phyloP scores from a whole-genome alignment of 2,329 filamentous ascomycete genomes.

The Penicillium sp. region DNA sequence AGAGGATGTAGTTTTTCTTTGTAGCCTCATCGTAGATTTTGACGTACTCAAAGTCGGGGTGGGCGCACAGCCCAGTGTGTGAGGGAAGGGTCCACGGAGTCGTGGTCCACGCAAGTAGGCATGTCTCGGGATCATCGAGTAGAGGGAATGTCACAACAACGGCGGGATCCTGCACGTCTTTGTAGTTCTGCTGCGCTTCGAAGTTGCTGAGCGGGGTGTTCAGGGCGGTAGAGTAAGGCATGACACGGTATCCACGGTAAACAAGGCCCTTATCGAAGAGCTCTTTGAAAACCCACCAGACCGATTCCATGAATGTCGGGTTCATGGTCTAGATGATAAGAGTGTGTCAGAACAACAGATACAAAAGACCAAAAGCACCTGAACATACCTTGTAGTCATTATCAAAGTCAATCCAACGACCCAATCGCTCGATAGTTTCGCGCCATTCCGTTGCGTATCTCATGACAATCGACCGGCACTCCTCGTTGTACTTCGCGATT shows the following conservation, averaged over 20 bases:
- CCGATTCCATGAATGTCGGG: slow-evolving; percentile 88
- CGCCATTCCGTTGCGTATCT: slow-evolving; percentile 84
- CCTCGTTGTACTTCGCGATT: slow-evolving; percentile 82
- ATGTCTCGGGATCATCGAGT: slow-evolving; percentile 68
- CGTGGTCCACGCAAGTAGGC: slow-evolving; percentile 82
- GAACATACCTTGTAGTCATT: slow-evolving; percentile 79
- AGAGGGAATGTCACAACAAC: slow-evolving; percentile 86
- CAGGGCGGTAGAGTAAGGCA: slow-evolving; percentile 91
- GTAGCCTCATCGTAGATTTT: slow-evolving; percentile 80
- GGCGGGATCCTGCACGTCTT: slow-evolving; percentile 86
- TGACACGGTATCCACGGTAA: slow-evolving; percentile 85
- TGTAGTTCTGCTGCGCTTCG: slow-evolving; percentile 91
- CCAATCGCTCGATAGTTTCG: slow-evolving; percentile 78
- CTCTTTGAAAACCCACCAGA: slow-evolving; percentile 96
- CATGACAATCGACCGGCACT: slow-evolving; percentile 93
- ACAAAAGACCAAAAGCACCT: background rate
- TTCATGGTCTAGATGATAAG: slow-evolving; percentile 71
- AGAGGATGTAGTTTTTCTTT: slow-evolving; percentile 77
- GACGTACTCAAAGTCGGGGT: slow-evolving; percentile 81
- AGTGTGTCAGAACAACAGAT: slow-evolving; percentile 3
- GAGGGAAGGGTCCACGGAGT: slow-evolving; percentile 84
- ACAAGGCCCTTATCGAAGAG: slow-evolving; percentile 85
- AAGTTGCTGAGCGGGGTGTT: slow-evolving; percentile 90
- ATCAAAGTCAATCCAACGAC: slow-evolving; percentile 96
- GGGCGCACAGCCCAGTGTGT: slow-evolving; percentile 70